Conservation (phyloP, 768 basidiomycete species). For the Tylopilus sp. region DNA sequence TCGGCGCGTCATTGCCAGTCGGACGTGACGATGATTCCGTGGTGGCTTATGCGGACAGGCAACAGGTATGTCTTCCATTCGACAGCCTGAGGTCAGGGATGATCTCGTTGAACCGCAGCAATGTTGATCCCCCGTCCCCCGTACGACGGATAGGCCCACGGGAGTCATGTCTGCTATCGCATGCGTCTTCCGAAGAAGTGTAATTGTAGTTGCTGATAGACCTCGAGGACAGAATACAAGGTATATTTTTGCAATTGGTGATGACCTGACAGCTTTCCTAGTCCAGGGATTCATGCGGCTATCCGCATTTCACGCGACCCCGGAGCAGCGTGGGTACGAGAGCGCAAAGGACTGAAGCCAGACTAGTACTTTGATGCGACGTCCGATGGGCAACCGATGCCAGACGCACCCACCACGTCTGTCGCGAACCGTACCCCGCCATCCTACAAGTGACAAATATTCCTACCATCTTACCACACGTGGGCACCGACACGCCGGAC, state of each 20-base stretch:
- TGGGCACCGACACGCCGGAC: slow-evolving; percentile 30
- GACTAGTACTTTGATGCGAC: not conserved
- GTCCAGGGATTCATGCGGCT: too few species aligned
- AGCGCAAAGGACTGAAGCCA: not conserved
- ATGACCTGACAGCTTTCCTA: too few species aligned
- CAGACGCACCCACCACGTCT: not conserved
- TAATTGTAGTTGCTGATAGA: too few species aligned
- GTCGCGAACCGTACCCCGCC: slow-evolving; percentile 26
- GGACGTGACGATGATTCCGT: slow-evolving; percentile 3
- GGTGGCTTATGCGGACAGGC: not conserved
- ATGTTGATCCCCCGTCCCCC: too few species aligned
- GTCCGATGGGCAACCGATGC: not conserved
- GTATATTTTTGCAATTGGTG: too few species aligned
- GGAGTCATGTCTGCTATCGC: too few species aligned
- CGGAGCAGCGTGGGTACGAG: not conserved
- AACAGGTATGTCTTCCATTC: too few species aligned
- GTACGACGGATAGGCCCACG: too few species aligned
- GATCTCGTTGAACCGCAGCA: too few species aligned
- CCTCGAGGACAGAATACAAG: too few species aligned
- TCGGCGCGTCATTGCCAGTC: not conserved
- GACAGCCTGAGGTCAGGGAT: too few species aligned
- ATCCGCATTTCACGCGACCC: not conserved
- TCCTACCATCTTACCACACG: not conserved
- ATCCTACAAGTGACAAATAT: not conserved
- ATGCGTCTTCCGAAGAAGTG: too few species aligned